Evolutionary conservation across 2,329 filamentous ascomycete genomes (phyloP).

Genomic region (Claviceps purpurea): DNA sequence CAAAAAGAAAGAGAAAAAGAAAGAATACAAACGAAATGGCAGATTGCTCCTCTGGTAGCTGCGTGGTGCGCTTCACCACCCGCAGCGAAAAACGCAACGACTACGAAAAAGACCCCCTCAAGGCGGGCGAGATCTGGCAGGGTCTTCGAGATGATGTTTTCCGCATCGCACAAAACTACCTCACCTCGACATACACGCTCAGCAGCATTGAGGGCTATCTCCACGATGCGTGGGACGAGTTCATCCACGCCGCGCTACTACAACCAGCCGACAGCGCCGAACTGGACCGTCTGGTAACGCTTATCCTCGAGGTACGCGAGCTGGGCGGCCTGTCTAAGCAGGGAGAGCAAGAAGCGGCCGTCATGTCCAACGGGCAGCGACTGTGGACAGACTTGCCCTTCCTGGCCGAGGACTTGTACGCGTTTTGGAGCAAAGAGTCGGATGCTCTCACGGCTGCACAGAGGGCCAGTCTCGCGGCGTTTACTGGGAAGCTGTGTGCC

Average conservation of each 20-base stretch:
- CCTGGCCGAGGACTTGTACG: constrained; percentile 3
- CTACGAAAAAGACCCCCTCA: not conserved
- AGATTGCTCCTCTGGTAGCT: not conserved
- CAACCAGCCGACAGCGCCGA: too few relatives aligned
- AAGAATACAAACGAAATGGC: not conserved
- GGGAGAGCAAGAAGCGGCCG: not conserved
- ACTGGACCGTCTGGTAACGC: too few relatives aligned
- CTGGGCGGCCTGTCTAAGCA: constrained; percentile 14
- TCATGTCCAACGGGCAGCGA: constrained; percentile 4
- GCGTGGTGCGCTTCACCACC: not conserved
- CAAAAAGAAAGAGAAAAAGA: not conserved
- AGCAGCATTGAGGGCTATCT: too few relatives aligned
- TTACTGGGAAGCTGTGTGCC: constrained; percentile 6
- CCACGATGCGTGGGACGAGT: too few relatives aligned
- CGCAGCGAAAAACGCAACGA: constrained; percentile 4
- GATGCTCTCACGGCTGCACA: not conserved
- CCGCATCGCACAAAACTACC: too few relatives aligned
- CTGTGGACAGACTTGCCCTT: constrained; percentile 6
- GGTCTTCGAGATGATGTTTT: too few relatives aligned
- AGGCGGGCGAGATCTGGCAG: too few relatives aligned
- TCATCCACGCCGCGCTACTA: too few relatives aligned
- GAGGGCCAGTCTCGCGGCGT: not conserved
- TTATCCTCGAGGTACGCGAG: constrained; percentile 22
- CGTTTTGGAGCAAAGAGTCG: constrained; percentile 2
- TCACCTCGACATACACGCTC: too few relatives aligned